These are phyloP conservation scores for Fragilaria crotonensis DNA, from an alignment of 108 stramenopile genomes.

Conservation along the genomic window DNA sequence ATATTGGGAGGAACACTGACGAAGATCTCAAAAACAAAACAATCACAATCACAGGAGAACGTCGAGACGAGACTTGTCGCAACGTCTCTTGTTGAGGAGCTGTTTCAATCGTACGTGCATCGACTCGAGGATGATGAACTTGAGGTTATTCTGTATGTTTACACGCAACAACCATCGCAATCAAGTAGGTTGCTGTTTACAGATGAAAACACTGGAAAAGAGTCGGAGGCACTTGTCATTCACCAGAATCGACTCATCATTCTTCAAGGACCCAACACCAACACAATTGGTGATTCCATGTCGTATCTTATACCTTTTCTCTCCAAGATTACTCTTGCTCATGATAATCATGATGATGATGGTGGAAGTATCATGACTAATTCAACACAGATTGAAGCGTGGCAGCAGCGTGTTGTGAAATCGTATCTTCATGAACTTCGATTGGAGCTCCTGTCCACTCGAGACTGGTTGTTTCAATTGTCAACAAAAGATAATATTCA, in stretches of 20 bases:
- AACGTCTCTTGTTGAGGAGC: neutral
- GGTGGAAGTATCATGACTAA: no score
- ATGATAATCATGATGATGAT: no score
- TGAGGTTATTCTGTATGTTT: conserved; percentile 7
- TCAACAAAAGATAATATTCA: neutral
- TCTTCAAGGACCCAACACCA: neutral
- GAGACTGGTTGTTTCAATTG: no score
- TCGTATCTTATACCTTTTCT: neutral
- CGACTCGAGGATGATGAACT: conserved; percentile 15
- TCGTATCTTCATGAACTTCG: no score
- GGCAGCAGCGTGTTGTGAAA: no score
- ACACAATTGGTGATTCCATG: neutral
- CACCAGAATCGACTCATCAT: conserved; percentile 1
- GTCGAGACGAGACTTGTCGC: neutral
- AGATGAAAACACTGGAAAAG: neutral
- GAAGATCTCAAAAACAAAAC: conserved; percentile 2
- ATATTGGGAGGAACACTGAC: neutral
- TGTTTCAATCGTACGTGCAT: neutral
- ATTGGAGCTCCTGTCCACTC: no score
- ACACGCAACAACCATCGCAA: neutral
- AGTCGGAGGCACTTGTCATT: neutral
- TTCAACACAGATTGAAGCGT: no score
- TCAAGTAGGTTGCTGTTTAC: neutral
- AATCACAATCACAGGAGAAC: neutral
- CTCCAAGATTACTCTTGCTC: neutral